These are phyloP conservation scores for Lithospermum erythrorhizon DNA, from an alignment of 257 asterid genomes.

Conservation along the genomic window DNA sequence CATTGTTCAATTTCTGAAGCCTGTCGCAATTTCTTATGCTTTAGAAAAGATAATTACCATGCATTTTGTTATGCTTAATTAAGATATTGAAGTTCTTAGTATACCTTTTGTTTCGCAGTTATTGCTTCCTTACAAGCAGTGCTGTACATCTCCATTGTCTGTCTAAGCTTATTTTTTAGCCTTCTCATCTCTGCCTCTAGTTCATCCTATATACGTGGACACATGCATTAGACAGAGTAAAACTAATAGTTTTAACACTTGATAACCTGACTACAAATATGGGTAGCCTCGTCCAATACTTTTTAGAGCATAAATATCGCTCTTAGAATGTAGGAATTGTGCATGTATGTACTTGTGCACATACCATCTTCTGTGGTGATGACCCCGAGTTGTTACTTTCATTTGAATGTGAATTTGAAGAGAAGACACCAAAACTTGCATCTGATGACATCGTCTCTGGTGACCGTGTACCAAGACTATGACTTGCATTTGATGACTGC, in stretches of 20 bases:
- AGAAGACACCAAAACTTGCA: conserved; percentile 30
- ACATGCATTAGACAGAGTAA: background rate
- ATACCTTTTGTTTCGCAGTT: conserved; percentile 71
- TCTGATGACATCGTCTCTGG: conserved; percentile 37
- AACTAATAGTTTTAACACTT: too few species aligned
- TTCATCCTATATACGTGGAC: conserved; percentile 44
- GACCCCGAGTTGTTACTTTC: conserved; percentile 68
- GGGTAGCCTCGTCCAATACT: too few species aligned
- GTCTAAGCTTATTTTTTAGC: conserved; percentile 80
- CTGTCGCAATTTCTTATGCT: conserved; percentile 14
- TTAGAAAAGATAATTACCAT: background rate
- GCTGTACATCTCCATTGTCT: conserved; percentile 97
- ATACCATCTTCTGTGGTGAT: conserved; percentile 63
- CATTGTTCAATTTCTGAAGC: conserved; percentile 81
- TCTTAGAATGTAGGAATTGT: too few species aligned
- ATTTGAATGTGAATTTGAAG: conserved; percentile 52
- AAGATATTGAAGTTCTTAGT: background rate
- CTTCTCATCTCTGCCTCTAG: conserved; percentile 95
- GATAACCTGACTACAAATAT: too few species aligned
- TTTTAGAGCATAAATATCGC: too few species aligned
- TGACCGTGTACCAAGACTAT: conserved; percentile 11
- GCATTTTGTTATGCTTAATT: background rate
- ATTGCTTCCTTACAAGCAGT: conserved; percentile 88
- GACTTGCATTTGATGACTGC: conserved; percentile 26
- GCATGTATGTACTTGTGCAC: conserved; percentile 2